phyloP scores from a whole-genome alignment of 495 filamentous ascomycete species.

The Wilcoxina mikolae region DNA sequence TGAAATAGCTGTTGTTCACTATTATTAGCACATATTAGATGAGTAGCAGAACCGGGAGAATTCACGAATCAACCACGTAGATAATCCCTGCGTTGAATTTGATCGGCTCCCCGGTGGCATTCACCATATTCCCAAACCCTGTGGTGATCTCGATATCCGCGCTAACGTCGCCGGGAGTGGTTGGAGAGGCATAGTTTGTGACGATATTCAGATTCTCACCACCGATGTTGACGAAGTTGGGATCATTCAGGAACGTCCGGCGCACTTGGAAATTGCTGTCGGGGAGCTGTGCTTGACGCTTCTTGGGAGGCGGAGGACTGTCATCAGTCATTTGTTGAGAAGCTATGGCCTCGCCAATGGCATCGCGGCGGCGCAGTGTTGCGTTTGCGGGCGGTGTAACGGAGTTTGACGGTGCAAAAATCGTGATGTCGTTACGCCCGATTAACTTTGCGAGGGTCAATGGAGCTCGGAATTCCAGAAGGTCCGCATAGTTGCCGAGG shows the following conservation, averaged over 20 bases:
- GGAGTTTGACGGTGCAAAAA: not conserved
- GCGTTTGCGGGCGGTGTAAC: not conserved
- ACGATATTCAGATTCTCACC: not conserved
- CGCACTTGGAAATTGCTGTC: not conserved
- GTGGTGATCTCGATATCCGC: not conserved
- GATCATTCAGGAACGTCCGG: not conserved
- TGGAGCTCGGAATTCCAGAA: not conserved
- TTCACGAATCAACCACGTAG: not conserved
- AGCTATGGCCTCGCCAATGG: not conserved
- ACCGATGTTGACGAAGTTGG: not conserved
- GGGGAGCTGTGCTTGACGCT: not conserved
- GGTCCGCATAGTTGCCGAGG: not conserved
- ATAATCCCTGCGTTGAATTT: not conserved
- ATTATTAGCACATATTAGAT: not conserved
- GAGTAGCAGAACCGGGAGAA: not conserved
- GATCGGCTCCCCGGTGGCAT: not conserved
- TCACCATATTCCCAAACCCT: not conserved
- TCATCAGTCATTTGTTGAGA: not conserved
- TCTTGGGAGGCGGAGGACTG: too few species aligned
- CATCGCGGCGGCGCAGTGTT: not conserved
- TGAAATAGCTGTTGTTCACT: not conserved
- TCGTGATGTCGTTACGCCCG: not conserved
- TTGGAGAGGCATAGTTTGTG: not conserved
- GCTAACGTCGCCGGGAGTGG: not conserved
- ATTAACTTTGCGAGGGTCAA: not conserved